A percentile compares a stretch with the other conserved stretches of the same genome.
Evolutionary conservation across 345 rosid genomes (phyloP).

Genomic region (Rhizophora apiculata): DNA sequence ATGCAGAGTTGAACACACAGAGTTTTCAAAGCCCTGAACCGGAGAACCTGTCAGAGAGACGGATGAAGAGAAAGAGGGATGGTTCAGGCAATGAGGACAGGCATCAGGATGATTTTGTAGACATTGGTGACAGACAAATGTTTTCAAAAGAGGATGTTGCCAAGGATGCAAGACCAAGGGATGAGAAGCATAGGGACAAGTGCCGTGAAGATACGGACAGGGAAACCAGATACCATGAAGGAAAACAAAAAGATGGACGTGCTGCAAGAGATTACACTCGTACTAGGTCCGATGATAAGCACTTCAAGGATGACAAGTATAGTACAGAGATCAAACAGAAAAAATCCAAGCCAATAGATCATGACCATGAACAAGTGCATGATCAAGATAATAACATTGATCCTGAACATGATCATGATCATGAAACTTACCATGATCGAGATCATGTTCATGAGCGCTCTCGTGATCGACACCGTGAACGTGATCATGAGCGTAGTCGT

Average conservation of each 20-base stretch:
- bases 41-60: constrained; percentile 55
- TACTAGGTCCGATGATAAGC: constrained; percentile 58
- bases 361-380: constrained; percentile 40
- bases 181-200: constrained; percentile 58
- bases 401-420: constrained; percentile 35
- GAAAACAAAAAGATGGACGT: constrained; percentile 67
- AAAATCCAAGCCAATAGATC: constrained; percentile 55
- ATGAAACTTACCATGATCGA: constrained; percentile 31
- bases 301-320: constrained; percentile 51
- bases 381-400: constrained; percentile 33
- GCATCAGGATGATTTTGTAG: constrained; percentile 60
- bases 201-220: constrained; percentile 48
- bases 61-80: constrained; percentile 61
- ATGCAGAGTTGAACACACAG: constrained; percentile 50
- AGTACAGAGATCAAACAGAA: constrained; percentile 37
- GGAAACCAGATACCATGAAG: constrained; percentile 57
- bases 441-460: constrained; percentile 30
- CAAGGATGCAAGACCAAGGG: constrained; percentile 59
- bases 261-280: constrained; percentile 45
- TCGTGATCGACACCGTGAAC: constrained; percentile 29
- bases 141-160: constrained; percentile 46
- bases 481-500: constrained; percentile 26
- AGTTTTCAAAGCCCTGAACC: constrained; percentile 51
- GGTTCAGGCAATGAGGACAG: constrained; percentile 54
- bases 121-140: constrained; percentile 39